Percentiles rank a stretch among this genome's conserved stretches.
Evolutionary conservation across 257 asterid genomes (phyloP).

Genomic region (Capsicum rhomboideum): DNA sequence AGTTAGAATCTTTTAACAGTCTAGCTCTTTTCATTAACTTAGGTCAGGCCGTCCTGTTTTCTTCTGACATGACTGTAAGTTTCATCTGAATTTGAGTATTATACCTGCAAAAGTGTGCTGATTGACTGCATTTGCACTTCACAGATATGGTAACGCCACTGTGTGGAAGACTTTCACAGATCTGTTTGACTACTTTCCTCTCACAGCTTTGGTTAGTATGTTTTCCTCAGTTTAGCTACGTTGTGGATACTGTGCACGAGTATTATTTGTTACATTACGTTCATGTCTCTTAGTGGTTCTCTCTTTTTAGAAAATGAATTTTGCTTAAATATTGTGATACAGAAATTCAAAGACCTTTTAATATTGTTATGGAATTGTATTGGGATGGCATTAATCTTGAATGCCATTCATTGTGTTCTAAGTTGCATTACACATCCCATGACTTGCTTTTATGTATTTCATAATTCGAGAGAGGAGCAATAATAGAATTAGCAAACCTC

Average conservation of each 20-base stretch:
- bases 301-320: background rate
- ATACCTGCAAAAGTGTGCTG: background rate
- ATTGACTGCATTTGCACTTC: background rate
- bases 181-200: conserved; percentile 87
- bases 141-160: conserved; percentile 88
- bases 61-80: background rate
- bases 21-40: background rate
- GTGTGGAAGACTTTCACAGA: conserved; percentile 95
- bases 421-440: background rate
- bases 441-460: background rate
- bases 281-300: background rate
- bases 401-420: background rate
- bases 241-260: background rate
- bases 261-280: background rate
- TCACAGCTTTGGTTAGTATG: conserved; percentile 82
- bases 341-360: background rate
- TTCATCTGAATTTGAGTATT: background rate
- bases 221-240: background rate
- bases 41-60: background rate
- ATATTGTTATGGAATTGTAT: background rate
- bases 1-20: background rate
- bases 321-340: background rate
- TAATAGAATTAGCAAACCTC: no score
- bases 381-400: background rate
- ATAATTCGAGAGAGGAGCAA: background rate